Percentiles rank a stretch among this genome's conserved stretches.
Conservation (phyloP, 2,329 filamentous ascomycete genomes). For the Colletotrichum liriopes region DNA sequence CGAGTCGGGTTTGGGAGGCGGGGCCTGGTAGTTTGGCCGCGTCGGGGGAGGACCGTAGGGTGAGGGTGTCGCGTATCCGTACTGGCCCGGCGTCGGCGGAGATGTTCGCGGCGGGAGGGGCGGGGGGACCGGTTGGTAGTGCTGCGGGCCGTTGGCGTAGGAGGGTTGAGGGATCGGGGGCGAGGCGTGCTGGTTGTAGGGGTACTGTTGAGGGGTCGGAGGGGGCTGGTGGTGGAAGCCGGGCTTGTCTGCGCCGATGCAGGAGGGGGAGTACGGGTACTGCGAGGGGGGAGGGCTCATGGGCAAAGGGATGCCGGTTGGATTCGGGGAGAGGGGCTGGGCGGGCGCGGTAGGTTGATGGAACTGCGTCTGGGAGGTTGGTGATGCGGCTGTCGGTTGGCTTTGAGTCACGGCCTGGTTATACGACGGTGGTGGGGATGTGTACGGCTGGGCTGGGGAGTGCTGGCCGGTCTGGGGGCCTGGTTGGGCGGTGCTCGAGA, state of each 20-base stretch:
- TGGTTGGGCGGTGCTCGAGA: conserved; percentile 15
- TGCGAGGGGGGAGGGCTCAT: conserved; percentile 12
- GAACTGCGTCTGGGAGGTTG: conserved; percentile 13
- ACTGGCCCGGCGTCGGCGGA: conserved; percentile 1
- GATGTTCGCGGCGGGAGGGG: conserved; percentile 28
- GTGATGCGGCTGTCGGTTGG: not conserved
- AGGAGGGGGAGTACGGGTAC: conserved; percentile 28
- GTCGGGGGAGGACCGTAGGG: conserved; percentile 32
- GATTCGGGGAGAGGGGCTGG: conserved; percentile 18
- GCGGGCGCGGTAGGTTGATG: conserved; percentile 17
- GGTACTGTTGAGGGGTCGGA: not conserved
- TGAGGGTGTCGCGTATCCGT: not conserved
- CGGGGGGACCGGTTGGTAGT: conserved; percentile 7
- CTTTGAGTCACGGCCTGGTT: conserved; percentile 12
- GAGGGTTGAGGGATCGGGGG: conserved; percentile 24
- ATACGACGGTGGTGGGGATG: conserved; percentile 35
- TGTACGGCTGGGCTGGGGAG: conserved; percentile 9
- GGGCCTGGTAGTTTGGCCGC: conserved; percentile 14
- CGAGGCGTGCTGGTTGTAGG: conserved; percentile 9
- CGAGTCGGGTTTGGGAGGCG: conserved; percentile 18
- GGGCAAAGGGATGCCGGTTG: conserved; percentile 9
- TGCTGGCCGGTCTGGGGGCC: conserved; percentile 7
- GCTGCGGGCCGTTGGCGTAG: conserved; percentile 25
- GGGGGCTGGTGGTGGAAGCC: not conserved
- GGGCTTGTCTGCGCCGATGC: conserved; percentile 5